Base-by-base conservation (phyloP, 2,329 filamentous ascomycete genomes). In the Claviceps fusiformis region DNA sequence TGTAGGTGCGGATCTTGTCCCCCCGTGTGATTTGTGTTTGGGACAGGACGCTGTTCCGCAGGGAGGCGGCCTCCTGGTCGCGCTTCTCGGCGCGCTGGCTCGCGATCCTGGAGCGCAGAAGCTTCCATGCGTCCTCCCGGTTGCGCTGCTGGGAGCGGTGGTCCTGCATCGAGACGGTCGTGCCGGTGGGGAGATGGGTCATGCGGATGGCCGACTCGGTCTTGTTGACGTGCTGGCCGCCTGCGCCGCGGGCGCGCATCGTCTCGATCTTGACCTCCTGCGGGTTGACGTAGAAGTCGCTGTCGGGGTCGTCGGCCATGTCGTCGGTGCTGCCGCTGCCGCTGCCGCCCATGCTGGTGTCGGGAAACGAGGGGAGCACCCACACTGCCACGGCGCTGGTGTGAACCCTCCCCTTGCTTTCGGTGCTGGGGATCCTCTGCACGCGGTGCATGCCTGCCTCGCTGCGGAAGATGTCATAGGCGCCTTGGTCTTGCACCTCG, bases 171-270 rank as follows among this genome's bases (percentile, higher is more conserved):
- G 85, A 85, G 15, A 97, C 91, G 2, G 88, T 82, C 0, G 84
- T 93, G 48, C 87, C 87, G 0, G 90, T 95, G 2, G 93, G 93
- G 7, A 86, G 71, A 73, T 98, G 93, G 2, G 91, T 97, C 63
- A 98, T 77, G 10, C 93, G 85, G 58, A 98, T 88, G 3, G 93
- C 93, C 35, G 89, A 95, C 73, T 98, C 93, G 0, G 93, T 98
- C 69, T 92, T 96, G 73, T 98, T 98, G 67, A 98, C 93, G 71
- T 98, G 93, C 73, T 98, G 93, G 0, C 93, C 93, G 37, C 93
- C 93, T 0, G 93, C 92, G 57, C 93, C 93, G 49, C 89, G 77
- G 0, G 93, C 90, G 17, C 91, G 81, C 91, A 97, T 95, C 58
- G 90, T 89, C 67, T 98, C 93, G 24, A 82, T 76, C 53, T 79